Conservation (phyloP, 495 filamentous ascomycete genomes). For the Trichoderma erinaceum region DNA sequence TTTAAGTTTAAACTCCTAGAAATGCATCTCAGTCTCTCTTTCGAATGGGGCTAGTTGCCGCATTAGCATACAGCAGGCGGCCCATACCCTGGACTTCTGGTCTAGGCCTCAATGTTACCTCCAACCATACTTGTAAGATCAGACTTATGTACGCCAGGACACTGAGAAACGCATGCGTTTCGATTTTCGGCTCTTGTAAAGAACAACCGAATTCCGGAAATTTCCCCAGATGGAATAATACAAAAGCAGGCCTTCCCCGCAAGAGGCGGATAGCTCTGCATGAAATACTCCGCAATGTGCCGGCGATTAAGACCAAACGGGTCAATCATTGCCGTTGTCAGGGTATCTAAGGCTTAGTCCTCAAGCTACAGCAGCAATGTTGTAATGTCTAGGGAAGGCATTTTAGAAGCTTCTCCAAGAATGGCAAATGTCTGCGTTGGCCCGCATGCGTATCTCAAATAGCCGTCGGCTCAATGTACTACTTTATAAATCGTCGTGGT, state of each 20-base stretch:
- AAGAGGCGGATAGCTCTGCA: neutral
- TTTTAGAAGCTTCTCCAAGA: neutral
- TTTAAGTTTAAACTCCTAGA: too few relatives aligned
- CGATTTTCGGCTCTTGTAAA: neutral
- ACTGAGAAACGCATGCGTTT: too few relatives aligned
- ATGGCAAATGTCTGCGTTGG: neutral
- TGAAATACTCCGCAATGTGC: too few relatives aligned
- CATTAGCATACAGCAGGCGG: too few relatives aligned
- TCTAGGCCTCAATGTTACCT: too few relatives aligned
- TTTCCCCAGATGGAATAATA: neutral
- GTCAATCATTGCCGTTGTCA: neutral
- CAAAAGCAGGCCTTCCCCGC: neutral
- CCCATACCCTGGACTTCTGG: too few relatives aligned
- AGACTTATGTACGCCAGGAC: neutral
- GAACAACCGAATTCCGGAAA: neutral
- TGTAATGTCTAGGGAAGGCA: neutral
- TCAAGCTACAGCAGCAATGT: neutral
- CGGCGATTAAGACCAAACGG: neutral
- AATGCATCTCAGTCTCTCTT: too few relatives aligned
- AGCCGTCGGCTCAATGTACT: neutral
- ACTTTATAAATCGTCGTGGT: conserved; percentile 5
- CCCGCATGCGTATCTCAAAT: neutral
- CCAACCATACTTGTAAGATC: too few relatives aligned
- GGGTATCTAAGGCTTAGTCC: neutral
- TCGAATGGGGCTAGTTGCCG: too few relatives aligned